Evolutionary conservation across 192 early-diverging fungal species (phyloP), one percentile per base, ranked within the genome.

Genomic region (Jimgerdemannia flammicorona): DNA sequence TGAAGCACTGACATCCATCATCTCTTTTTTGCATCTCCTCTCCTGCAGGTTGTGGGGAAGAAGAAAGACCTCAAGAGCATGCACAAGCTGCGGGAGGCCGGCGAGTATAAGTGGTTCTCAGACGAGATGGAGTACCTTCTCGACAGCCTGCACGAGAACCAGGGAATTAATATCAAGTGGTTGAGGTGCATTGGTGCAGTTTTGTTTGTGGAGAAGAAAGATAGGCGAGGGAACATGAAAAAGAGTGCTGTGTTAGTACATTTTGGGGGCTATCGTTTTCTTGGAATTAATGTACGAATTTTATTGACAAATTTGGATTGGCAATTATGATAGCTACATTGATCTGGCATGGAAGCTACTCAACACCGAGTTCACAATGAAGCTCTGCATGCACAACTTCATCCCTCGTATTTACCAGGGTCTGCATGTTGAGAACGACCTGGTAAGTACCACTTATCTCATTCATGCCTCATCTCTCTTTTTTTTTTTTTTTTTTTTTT

Each of bases 111-210:
- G 41, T 67, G 82, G 41, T 90, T 91, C 69, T 81, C 70, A n/a
- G 90, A 91, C 70, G 87, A 88, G 71, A 89, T 91, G 79, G 85
- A 84, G 9, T 91, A 91, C 74, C 75, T 86, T 40, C 17, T 91
- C 39, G 83, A 80, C 18, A 88, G 90, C 4, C 70, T 90, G 3
- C 69, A 72, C n/a, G 63, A 70, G 29, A 79, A 74, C 42, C 85
- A 90, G 59, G 74, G 78, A 40, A 66, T 81, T 3, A 81, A 75
- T 63, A 76, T 90, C 4, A 82, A 79, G 19, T 44, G 84, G 74
- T 78, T 72, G 10, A 91, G 88, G 88, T 90, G 63, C 2, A 67
- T 40, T 54, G 65, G 29, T 29, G 14, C 49, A 0, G 14, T 14
- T 14, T 6, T 59, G 14, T 59, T 59, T 59, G 49, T 14, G 29